phyloP scores from a whole-genome alignment of 345 rosid genomes.

The Diplotaxis tenuifolia region DNA sequence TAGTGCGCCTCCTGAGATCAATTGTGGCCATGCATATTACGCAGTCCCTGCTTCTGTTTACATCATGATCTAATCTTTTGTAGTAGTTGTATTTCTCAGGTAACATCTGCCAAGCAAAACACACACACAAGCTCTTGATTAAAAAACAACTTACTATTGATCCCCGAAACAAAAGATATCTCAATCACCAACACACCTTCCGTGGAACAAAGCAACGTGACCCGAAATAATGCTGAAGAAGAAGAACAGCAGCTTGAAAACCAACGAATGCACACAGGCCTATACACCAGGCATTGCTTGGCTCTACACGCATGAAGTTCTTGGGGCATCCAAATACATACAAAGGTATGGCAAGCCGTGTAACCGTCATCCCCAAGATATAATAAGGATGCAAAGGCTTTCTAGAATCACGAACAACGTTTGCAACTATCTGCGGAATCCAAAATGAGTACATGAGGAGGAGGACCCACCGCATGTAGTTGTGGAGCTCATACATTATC shows the following conservation, averaged over 20 bases:
- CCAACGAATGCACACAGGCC: conserved; percentile 62
- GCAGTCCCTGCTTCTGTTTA: conserved; percentile 63
- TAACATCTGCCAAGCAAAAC: conserved; percentile 58
- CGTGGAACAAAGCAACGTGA: conserved; percentile 95
- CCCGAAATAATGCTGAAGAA: conserved; percentile 93
- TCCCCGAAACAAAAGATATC: not conserved
- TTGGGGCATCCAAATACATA: conserved; percentile 92
- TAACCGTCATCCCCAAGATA: conserved; percentile 81
- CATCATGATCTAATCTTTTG: conserved; percentile 59
- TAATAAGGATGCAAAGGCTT: conserved; percentile 95
- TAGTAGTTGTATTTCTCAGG: conserved; percentile 94
- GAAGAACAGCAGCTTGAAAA: conserved; percentile 81
- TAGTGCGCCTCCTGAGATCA: conserved; percentile 59
- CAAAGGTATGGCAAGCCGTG: conserved; percentile 83
- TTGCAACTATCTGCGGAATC: conserved; percentile 89
- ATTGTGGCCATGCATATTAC: conserved; percentile 95
- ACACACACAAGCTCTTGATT: conserved; percentile 69
- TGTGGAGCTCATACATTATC: conserved; percentile 90
- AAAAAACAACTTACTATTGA: conserved; percentile 43
- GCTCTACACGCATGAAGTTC: conserved; percentile 90
- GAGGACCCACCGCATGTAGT: conserved; percentile 70
- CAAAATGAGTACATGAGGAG: conserved; percentile 88
- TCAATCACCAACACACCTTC: conserved; percentile 59
- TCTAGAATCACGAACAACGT: conserved; percentile 85
- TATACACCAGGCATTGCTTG: conserved; percentile 81